phyloP scores from a whole-genome alignment of 345 rosid genomes.

The Eucalyptus paniculata region DNA sequence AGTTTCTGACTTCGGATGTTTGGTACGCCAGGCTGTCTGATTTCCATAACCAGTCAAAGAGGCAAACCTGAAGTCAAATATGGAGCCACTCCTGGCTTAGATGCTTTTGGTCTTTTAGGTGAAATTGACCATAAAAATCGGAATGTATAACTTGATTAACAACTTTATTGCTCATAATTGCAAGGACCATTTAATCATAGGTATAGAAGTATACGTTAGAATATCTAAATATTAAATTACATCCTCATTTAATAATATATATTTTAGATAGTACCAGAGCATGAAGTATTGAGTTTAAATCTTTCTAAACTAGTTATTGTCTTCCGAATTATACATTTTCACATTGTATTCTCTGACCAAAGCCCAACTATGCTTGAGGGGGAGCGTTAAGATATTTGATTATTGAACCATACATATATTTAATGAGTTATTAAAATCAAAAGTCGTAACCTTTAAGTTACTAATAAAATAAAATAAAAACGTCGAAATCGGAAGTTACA shows the following conservation, averaged over 20 bases:
- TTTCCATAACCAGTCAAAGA: neutral
- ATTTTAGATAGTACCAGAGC: accelerated
- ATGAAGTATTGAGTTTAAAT: neutral
- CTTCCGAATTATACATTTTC: neutral
- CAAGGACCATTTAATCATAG: neutral
- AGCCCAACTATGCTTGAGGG: neutral
- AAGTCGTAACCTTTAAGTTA: neutral
- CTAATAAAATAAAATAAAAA: neutral
- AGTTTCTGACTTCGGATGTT: neutral
- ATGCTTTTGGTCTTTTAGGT: neutral
- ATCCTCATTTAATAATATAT: neutral
- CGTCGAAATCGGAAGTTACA: neutral
- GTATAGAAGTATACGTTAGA: neutral
- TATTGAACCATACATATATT: neutral
- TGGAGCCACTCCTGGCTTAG: neutral
- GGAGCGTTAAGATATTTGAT: neutral
- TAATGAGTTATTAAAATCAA: neutral
- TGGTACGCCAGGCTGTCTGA: neutral
- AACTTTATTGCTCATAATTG: neutral
- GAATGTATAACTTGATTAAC: neutral
- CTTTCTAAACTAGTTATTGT: neutral
- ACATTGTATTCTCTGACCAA: accelerated
- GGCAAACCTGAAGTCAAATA: neutral
- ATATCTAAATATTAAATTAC: neutral
- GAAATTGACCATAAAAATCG: neutral